These are phyloP conservation scores for Rhytidhysteron rufulum DNA, from an alignment of 2,329 filamentous ascomycete genomes.

Conservation along the genomic window DNA sequence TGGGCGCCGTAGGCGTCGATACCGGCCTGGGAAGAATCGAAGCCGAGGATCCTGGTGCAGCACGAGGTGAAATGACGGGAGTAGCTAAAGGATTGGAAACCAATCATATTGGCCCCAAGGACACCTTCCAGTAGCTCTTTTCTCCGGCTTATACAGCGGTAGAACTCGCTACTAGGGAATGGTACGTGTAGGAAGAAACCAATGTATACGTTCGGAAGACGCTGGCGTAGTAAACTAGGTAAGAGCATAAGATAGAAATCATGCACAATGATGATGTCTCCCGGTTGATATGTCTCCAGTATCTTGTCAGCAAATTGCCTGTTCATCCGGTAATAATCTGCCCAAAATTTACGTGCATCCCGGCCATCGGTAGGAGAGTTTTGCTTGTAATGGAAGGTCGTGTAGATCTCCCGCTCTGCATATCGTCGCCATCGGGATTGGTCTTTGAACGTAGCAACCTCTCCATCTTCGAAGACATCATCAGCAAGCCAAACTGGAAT, in stretches of 20 bases:
- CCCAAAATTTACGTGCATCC: slow-evolving; percentile 78
- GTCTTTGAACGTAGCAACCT: slow-evolving; percentile 69
- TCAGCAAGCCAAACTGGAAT: slow-evolving; percentile 88
- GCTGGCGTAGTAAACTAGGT: slow-evolving; percentile 82
- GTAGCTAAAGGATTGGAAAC: slow-evolving; percentile 94
- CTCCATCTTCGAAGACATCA: slow-evolving; percentile 65
- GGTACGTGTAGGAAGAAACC: slow-evolving; percentile 92
- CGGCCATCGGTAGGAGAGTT: slow-evolving; percentile 85
- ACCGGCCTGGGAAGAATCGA: slow-evolving; percentile 77
- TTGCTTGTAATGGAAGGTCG: slow-evolving; percentile 93
- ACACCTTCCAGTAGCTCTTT: slow-evolving; percentile 90
- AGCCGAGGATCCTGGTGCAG: slow-evolving; percentile 86
- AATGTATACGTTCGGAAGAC: slow-evolving; percentile 84
- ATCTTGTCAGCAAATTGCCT: slow-evolving; percentile 88
- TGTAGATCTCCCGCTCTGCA: slow-evolving; percentile 87
- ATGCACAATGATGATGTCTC: slow-evolving; percentile 88
- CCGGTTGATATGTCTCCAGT: slow-evolving; percentile 82
- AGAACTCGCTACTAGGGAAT: slow-evolving; percentile 93
- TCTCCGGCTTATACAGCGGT: slow-evolving; percentile 79
- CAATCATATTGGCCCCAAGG: slow-evolving; percentile 85
- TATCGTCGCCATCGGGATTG: slow-evolving; percentile 85
- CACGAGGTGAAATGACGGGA: slow-evolving; percentile 92
- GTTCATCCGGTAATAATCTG: slow-evolving; percentile 91
- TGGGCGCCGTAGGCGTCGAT: slow-evolving; percentile 86
- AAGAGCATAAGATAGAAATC: slow-evolving; percentile 92